Percentiles rank a stretch among this genome's conserved stretches.
These are phyloP conservation scores for Sporothrix brasiliensis DNA, from an alignment of 2,329 filamentous ascomycete species.

Conservation along the genomic window DNA sequence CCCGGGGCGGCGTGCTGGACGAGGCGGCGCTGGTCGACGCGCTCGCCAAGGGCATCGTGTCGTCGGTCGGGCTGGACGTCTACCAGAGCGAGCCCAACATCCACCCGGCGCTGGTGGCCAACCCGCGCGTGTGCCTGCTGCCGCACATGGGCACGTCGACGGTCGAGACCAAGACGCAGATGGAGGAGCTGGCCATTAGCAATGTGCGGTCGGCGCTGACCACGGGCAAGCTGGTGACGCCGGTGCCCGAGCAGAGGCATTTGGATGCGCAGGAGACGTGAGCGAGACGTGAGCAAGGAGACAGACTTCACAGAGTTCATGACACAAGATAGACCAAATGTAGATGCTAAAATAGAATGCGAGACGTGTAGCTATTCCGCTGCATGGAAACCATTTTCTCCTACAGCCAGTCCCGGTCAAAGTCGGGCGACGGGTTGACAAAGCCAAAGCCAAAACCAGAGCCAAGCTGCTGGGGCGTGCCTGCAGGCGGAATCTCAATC, in stretches of 20 bases:
- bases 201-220: conserved; percentile 26
- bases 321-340: not conserved
- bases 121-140: conserved; percentile 63
- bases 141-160: conserved; percentile 72
- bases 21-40: conserved; percentile 58
- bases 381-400: no score
- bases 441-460: not conserved
- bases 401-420: conserved; percentile 18
- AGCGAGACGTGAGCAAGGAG: no score
- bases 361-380: not conserved
- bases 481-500: not conserved
- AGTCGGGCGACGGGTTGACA: conserved; percentile 5
- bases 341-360: not conserved
- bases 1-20: conserved; percentile 59
- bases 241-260: conserved; percentile 28
- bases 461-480: not conserved
- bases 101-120: conserved; percentile 61
- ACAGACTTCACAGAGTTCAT: not conserved
- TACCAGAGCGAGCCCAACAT: conserved; percentile 63
- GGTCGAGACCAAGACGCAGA: conserved; percentile 47
- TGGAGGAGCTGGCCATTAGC: conserved; percentile 28
- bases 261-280: not conserved
- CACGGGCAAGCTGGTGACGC: conserved; percentile 23
- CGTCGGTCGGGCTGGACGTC: conserved; percentile 59
- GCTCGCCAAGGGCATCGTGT: conserved; percentile 57